Percentiles rank a stretch among this genome's conserved stretches.
These are phyloP conservation scores for maize (Zea mays) DNA, from an alignment of 176 grass and related monocot genomes.

Conservation along the genomic window Zm-B73-REFERENCE-NAM-5.0 NC_050102.1:122827001-122827500, in stretches of 20 bases:
- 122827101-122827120: neutral
- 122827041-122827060: neutral
- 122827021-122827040: slow-evolving; percentile 1
- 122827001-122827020: neutral
- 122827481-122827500: neutral
- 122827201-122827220: slow-evolving; percentile 9
- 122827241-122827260: neutral
- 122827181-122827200: neutral
- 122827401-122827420: neutral
- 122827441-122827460: neutral
- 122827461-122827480: neutral
- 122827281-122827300: neutral
- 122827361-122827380: slow-evolving; percentile 18
- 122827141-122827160: neutral
- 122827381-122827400: neutral
- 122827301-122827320: slow-evolving; percentile 25
- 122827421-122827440: slow-evolving; percentile 27
- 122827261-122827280: slow-evolving; percentile 3
- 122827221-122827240: slow-evolving; percentile 1
- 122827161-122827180: neutral
- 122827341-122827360: slow-evolving; percentile 10
- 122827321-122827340: neutral
- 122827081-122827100: neutral
- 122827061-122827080: neutral
- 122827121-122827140: neutral